A percentile compares a stretch with the other conserved stretches of the same genome.
Evolutionary conservation across 306 rosid genomes (phyloP).

Genomic region (Phaseolus lunatus): DNA sequence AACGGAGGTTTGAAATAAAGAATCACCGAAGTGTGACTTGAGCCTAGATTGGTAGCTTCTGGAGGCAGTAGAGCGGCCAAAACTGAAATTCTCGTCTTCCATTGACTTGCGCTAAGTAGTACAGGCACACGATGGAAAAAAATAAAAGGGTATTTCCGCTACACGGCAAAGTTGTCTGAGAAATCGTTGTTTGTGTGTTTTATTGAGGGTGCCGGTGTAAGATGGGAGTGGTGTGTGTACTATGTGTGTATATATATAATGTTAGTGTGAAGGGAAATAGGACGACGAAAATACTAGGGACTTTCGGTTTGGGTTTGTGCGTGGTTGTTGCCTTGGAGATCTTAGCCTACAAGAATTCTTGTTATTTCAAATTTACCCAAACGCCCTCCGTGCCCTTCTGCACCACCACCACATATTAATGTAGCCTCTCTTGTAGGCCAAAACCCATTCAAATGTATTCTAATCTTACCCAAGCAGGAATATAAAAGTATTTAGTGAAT

Average conservation of each 20-base stretch:
- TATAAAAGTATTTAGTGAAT: too few relatives aligned
- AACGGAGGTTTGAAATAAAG: background rate
- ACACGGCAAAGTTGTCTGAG: background rate
- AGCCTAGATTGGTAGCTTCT: constrained; percentile 50
- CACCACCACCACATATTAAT: background rate
- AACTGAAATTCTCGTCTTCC: constrained; percentile 60
- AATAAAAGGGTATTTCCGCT: background rate
- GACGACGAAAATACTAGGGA: constrained; percentile 46
- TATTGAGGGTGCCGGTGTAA: background rate
- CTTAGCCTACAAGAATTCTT: constrained; percentile 57
- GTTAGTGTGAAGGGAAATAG: background rate
- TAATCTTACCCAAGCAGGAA: too few relatives aligned
- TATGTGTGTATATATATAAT: constrained; percentile 4
- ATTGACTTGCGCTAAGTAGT: constrained; percentile 43
- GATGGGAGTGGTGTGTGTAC: background rate
- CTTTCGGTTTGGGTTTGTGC: constrained; percentile 38
- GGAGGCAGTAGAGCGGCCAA: constrained; percentile 57
- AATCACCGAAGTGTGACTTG: constrained; percentile 69
- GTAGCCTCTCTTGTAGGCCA: background rate
- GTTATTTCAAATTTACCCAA: constrained; percentile 17
- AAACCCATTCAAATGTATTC: background rate
- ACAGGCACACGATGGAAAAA: constrained; percentile 13
- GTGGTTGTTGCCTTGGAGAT: constrained; percentile 37
- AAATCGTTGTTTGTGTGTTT: background rate
- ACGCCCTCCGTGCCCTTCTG: background rate